phyloP scores from a whole-genome alignment of 2,329 filamentous ascomycete genomes.

The Pseudopithomyces chartarum region DNA sequence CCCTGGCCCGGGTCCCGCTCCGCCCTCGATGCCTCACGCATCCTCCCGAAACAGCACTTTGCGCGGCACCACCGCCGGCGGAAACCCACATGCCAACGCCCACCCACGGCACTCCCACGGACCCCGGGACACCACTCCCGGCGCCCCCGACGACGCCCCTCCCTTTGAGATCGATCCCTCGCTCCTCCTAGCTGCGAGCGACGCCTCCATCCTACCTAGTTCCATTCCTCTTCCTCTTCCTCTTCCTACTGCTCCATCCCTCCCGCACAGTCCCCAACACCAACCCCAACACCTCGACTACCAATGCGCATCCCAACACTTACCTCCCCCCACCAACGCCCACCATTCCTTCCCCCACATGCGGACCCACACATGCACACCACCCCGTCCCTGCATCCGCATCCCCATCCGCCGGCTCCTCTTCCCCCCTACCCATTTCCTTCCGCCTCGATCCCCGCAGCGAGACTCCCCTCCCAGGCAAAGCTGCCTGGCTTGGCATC shows the following conservation, averaged over 20 bases:
- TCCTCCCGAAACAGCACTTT: slow-evolving; percentile 1
- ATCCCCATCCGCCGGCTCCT: background rate
- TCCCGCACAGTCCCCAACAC: slow-evolving; percentile 15
- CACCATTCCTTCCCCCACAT: slow-evolving; percentile 9
- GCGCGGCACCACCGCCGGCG: slow-evolving; percentile 14
- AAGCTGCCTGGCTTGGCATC: slow-evolving; percentile 68
- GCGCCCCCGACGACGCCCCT: slow-evolving; percentile 37
- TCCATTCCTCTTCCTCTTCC: slow-evolving; percentile 14
- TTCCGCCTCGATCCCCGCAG: slow-evolving; percentile 72
- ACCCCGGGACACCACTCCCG: slow-evolving; percentile 6
- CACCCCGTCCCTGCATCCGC: background rate
- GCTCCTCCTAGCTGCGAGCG: slow-evolving; percentile 62
- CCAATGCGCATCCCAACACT: slow-evolving; percentile 28
- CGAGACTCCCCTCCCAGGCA: slow-evolving; percentile 54
- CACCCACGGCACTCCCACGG: slow-evolving; percentile 9
- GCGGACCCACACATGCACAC: slow-evolving; percentile 1
- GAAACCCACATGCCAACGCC: background rate
- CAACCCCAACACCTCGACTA: slow-evolving; percentile 33
- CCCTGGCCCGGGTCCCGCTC: slow-evolving; percentile 50
- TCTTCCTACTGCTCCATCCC: too few species aligned
- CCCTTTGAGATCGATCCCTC: slow-evolving; percentile 69
- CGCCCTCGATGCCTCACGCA: slow-evolving; percentile 27
- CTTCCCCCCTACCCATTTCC: slow-evolving; percentile 63
- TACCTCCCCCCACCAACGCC: slow-evolving; percentile 15
- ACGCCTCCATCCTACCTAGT: slow-evolving; percentile 47